Evolutionary conservation across 2,329 filamentous ascomycete genomes (phyloP).

Genomic region (Tolypocladium ophioglossoides): DNA sequence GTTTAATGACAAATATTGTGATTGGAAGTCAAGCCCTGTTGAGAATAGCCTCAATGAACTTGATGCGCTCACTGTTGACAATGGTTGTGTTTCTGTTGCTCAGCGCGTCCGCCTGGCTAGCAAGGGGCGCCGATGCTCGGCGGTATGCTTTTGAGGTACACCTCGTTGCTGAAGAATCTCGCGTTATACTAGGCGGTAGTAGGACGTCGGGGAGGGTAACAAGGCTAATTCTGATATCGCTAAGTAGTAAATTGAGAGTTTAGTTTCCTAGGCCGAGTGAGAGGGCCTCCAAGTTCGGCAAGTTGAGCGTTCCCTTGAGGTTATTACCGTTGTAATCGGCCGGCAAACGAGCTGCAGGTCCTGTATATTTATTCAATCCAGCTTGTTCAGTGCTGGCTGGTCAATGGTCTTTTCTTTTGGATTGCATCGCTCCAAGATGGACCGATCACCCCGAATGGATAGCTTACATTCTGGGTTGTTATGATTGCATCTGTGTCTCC

Average conservation of each 20-base stretch:
- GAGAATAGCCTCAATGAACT: slow-evolving; percentile 32
- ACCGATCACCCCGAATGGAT: slow-evolving; percentile 25
- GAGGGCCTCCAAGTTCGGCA: slow-evolving; percentile 34
- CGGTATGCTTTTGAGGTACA: slow-evolving; percentile 28
- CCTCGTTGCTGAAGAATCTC: slow-evolving; percentile 25
- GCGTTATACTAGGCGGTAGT: slow-evolving; percentile 33
- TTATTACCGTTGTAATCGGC: slow-evolving; percentile 28
- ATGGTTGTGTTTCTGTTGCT: slow-evolving; percentile 28
- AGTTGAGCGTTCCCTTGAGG: slow-evolving; percentile 27
- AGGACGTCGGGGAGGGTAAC: slow-evolving; percentile 26
- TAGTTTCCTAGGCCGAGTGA: slow-evolving; percentile 34
- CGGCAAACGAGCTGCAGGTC: slow-evolving; percentile 29
- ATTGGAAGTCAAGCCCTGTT: slow-evolving; percentile 25
- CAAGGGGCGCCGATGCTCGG: slow-evolving; percentile 28
- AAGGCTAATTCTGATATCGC: slow-evolving; percentile 27
- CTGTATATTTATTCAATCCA: slow-evolving; percentile 26
- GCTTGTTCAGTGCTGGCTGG: slow-evolving; percentile 26
- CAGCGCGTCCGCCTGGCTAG: slow-evolving; percentile 24
- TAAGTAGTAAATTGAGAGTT: slow-evolving; percentile 31
- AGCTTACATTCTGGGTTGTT: slow-evolving; percentile 24
- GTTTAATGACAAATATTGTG: slow-evolving; percentile 24
- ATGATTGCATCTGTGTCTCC: slow-evolving; percentile 26
- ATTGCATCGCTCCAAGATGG: slow-evolving; percentile 28
- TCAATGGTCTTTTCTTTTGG: slow-evolving; percentile 28
- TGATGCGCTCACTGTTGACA: slow-evolving; percentile 30